Evolutionary conservation across 225 moss, liverwort and hornwort species (phyloP), one percentile per base, ranked within the genome.

Genomic region (Physcomitrellopsis africana): DNA sequence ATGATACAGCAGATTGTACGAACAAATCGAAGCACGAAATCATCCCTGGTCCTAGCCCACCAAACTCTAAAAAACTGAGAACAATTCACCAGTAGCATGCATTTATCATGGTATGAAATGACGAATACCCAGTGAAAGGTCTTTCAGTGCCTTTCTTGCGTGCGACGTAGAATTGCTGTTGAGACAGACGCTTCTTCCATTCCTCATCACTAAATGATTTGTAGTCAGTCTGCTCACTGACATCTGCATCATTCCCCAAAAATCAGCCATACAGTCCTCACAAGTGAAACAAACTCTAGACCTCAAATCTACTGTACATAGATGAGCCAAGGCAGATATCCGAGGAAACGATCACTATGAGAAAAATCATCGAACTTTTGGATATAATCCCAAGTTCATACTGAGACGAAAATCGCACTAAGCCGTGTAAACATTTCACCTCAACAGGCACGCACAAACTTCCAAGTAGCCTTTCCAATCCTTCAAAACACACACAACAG

Each of bases 121-220:
- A 43, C 29, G 17, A 77, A 5, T 84, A 97, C 97, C 97, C 97
- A 54, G 89, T 76, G 66, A 97, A 97, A 26, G 97, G 75, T 79
- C 92, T 84, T 82, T 97, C 94, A 7, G 93, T 97, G 76, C 97
- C 97, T 77, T 97, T 97, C 79, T 97, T 91, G 51, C 94, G 83
- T 37, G 94, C 91, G 6, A 97, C 86, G 51, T 88, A 51, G 66
- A 90, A 97, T 70, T 97, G 97, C 80, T 97, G 90, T 44, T 87
- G 86, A 4, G 80, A 89, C 1, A 97, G 78, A 51, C 91, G 94
- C 71, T 75, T 81, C 90, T 85, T 92, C 97, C 97, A 97, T 60
- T 94, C 94, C 47, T 82, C 82, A 9, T 89, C 82, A 70, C 80
- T 91, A 11, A 97, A 67, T 10, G 83, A 75, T 62, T 79, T 72